A percentile compares a stretch with the other conserved stretches of the same genome.
Evolutionary conservation across 1,284 basidiomycete genomes (phyloP).

Genomic region (Retiboletus flavoniger): DNA sequence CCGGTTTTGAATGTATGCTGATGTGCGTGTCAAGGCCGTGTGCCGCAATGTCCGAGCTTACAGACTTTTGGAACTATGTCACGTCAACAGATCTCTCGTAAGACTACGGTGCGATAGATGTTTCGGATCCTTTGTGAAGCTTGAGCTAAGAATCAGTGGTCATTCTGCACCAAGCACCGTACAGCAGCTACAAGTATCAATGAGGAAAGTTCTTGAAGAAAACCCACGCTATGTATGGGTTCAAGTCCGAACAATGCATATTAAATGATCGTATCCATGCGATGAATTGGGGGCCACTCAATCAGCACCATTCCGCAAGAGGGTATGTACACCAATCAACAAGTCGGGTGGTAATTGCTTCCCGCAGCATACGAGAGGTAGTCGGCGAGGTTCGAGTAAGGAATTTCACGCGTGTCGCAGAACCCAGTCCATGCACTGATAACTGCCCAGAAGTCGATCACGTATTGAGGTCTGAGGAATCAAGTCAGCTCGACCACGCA

Average conservation of each 20-base stretch:
- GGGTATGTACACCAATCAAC: slow-evolving; percentile 3
- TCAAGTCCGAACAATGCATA: not conserved
- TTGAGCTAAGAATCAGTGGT: not conserved
- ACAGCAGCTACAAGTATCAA: not conserved
- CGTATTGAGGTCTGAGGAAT: slow-evolving; percentile 12
- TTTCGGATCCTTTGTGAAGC: no score
- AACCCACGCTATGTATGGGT: not conserved
- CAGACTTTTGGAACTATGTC: not conserved
- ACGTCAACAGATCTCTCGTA: not conserved
- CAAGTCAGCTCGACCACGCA: not conserved
- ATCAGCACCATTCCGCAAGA: not conserved
- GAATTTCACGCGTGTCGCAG: slow-evolving; percentile 21
- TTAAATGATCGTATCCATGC: not conserved
- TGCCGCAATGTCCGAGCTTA: no score
- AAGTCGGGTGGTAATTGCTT: slow-evolving; percentile 13
- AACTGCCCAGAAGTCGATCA: slow-evolving; percentile 18
- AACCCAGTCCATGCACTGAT: slow-evolving; percentile 27
- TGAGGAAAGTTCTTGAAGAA: not conserved
- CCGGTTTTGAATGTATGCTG: not conserved
- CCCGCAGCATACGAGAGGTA: slow-evolving; percentile 22
- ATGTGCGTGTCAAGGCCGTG: no score
- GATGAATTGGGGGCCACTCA: not conserved
- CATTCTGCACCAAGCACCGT: not conserved
- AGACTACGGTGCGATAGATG: not conserved
- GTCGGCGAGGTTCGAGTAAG: slow-evolving; percentile 24